Conservation (phyloP, 768 basidiomycete species). For the Tricholoma flavovirens region DNA sequence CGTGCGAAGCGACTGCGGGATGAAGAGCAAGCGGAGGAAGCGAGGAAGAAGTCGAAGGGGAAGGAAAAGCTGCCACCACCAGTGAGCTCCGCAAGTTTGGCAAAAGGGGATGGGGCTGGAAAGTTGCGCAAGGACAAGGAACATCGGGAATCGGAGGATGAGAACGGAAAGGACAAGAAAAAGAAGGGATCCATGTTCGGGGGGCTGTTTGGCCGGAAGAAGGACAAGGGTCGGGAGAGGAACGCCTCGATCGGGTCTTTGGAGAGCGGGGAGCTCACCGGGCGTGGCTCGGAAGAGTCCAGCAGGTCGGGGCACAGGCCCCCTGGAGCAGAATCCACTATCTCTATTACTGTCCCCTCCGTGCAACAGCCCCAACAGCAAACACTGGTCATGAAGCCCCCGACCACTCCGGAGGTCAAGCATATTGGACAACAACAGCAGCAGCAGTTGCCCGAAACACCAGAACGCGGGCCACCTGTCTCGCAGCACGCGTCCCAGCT, state of each 20-base stretch:
- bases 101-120: conserved; percentile 24
- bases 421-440: conserved; percentile 18
- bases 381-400: conserved; percentile 20
- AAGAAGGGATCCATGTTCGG: conserved; percentile 72
- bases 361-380: conserved; percentile 48
- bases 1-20: conserved; percentile 44
- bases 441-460: conserved; percentile 22
- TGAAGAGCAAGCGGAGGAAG: conserved; percentile 34
- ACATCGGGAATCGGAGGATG: conserved; percentile 27
- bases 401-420: conserved; percentile 25
- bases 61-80: conserved; percentile 47
- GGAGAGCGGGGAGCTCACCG: conserved; percentile 43
- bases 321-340: conserved; percentile 23
- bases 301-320: conserved; percentile 43
- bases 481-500: conserved; percentile 67
- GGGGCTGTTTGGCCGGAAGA: conserved; percentile 70
- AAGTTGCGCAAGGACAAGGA: conserved; percentile 40
- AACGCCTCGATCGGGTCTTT: conserved; percentile 40
- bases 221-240: conserved; percentile 65
- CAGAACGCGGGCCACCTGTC: conserved; percentile 35
- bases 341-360: conserved; percentile 40
- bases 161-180: conserved; percentile 45
- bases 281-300: conserved; percentile 58
- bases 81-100: conserved; percentile 36
- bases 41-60: conserved; percentile 43